Base-by-base conservation (phyloP, 176 grass and related monocot genomes). In the Avena insularis region DNA sequence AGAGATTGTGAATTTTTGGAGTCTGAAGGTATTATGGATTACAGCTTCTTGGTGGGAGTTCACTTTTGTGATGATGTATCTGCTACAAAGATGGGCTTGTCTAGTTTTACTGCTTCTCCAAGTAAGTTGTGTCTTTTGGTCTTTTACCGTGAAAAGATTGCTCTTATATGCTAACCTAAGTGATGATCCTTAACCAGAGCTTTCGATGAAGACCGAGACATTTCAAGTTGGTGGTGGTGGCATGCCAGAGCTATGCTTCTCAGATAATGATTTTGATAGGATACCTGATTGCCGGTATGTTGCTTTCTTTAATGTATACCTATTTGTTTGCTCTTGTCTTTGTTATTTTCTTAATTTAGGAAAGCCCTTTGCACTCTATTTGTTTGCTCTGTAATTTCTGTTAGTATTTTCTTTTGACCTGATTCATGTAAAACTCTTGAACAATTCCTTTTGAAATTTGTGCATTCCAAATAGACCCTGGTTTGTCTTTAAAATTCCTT, bases 1-100 rank as follows among this genome's bases (percentile, higher is more conserved):
- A 76, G 74, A 75, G 96, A 98, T 84, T 98, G 96, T 19, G 90
- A 92, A 33, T 98, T 98, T 78, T 84, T 98, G 86, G 96, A 98
- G 84, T 85, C 87, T 0, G 93, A 94, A 79, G 86, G 93, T 21
- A 98, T 98, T 50, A 98, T 98, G 96, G 96, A 98, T 84, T 98
- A 98, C 69, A 98, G 96, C 74, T 91, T 98, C 79, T 91, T 98
- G 78, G 88, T 98, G 2, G 96, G 96, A 86, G 81, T 98, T 88
- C 96, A 98, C 71, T 98, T 98, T 73, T 80, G 88, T 56, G 93
- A 95, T 86, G 90, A 98, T 47, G 77, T 91, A 50, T 90, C 89
- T n/a, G 73, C 81, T 43, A 88, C 90, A 63, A 93, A 91, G 82
- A 92, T 85, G 67, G 87, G 80, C 33, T 72, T 90, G 19, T 93